Evolutionary conservation across 257 asterid species (phyloP).

Genomic region (Solanum pinnatisectum): DNA sequence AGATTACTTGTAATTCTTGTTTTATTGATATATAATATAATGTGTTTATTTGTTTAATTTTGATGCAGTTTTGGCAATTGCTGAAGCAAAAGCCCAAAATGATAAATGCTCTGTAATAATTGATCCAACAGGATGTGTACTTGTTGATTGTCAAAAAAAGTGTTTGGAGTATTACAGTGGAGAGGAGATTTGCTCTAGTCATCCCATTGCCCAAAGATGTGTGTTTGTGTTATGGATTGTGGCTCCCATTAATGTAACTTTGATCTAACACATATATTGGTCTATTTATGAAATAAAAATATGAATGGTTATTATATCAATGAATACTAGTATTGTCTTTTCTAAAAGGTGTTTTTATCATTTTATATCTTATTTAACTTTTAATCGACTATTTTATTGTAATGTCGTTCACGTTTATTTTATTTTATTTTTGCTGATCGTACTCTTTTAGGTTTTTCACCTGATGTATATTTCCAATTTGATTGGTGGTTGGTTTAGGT

Average conservation of each 20-base stretch:
- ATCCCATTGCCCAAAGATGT: background rate
- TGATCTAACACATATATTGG: background rate
- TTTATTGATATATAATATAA: background rate
- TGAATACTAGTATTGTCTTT: background rate
- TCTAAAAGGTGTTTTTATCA: background rate
- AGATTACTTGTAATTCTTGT: background rate
- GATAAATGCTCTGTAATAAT: background rate
- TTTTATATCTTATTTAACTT: background rate
- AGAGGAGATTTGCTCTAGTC: background rate
- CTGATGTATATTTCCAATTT: background rate
- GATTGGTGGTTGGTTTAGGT: background rate
- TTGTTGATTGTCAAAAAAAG: slow-evolving; percentile 4
- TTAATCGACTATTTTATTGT: background rate
- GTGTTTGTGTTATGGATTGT: slow-evolving; percentile 15
- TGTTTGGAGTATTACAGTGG: slow-evolving; percentile 2
- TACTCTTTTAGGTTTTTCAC: background rate
- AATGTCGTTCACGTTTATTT: background rate
- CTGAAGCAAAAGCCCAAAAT: slow-evolving; percentile 1
- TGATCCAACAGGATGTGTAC: slow-evolving; percentile 2
- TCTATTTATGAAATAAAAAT: background rate
- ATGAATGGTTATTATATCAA: background rate
- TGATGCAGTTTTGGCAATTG: background rate
- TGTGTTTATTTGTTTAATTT: background rate
- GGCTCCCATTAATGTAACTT: background rate
- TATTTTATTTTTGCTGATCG: background rate